Percentiles rank a stretch among this genome's conserved stretches.
Conservation (phyloP, 495 filamentous ascomycete species). For the Daldinia childiae region DNA sequence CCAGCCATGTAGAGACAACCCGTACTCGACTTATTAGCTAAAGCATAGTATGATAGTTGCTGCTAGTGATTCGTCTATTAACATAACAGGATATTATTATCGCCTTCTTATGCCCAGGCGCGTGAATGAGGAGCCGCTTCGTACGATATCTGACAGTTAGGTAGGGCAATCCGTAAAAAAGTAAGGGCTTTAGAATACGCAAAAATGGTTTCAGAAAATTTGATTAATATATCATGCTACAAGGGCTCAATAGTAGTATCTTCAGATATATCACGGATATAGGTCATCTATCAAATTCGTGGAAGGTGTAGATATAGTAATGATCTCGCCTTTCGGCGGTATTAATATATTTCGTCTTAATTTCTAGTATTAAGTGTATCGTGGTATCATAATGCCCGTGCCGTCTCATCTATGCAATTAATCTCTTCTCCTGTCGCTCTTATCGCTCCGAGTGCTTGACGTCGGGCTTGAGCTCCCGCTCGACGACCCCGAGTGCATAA, state of each 20-base stretch:
- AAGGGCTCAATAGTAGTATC: not conserved
- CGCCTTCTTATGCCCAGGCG: no score
- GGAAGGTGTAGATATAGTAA: not conserved
- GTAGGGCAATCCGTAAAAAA: no score
- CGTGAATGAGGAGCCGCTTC: no score
- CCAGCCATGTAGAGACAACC: no score
- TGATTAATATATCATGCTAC: not conserved
- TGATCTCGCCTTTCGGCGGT: constrained; percentile 10
- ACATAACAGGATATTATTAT: no score
- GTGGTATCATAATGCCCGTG: constrained; percentile 39
- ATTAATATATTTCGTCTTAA: constrained; percentile 31
- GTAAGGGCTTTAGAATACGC: no score
- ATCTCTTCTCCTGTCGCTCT: constrained; percentile 31
- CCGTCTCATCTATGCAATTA: constrained; percentile 28
- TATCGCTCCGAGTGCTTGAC: constrained; percentile 25
- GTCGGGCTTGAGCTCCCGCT: constrained; percentile 36
- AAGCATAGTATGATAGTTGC: no score
- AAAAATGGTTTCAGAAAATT: not conserved
- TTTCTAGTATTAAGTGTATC: constrained; percentile 34
- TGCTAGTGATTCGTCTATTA: no score
- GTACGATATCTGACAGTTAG: no score
- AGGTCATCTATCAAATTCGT: not conserved
- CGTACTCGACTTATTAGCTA: no score
- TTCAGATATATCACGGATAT: not conserved
- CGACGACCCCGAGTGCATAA: constrained; percentile 35